Percentiles rank a stretch among this genome's conserved stretches.
Evolutionary conservation across 2,329 filamentous ascomycete species (phyloP).

Genomic region (Diaporthe capsici): DNA sequence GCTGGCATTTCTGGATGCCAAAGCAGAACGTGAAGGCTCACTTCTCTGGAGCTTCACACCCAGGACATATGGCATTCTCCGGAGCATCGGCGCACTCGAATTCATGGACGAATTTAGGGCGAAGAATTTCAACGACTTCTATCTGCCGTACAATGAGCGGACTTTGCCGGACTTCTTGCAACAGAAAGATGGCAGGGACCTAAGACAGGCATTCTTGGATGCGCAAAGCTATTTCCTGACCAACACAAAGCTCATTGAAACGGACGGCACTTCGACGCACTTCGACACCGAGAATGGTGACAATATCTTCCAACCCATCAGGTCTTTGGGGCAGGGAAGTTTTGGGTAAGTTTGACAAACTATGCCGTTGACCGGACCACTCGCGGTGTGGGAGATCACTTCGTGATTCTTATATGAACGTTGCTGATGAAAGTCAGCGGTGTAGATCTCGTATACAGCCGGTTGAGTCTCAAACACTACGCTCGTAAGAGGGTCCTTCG

Average conservation of each 20-base stretch:
- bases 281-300: conserved; percentile 36
- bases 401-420: neutral
- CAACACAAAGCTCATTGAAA: conserved; percentile 42
- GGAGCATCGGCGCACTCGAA: conserved; percentile 33
- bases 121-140: conserved; percentile 40
- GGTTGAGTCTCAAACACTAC: conserved; percentile 37
- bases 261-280: conserved; percentile 32
- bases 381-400: neutral
- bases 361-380: neutral
- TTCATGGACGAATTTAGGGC: conserved; percentile 42
- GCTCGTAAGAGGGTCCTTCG: conserved; percentile 41
- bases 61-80: conserved; percentile 43
- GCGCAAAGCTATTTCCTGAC: conserved; percentile 44
- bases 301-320: conserved; percentile 33
- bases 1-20: conserved; percentile 38
- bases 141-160: conserved; percentile 43
- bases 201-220: conserved; percentile 40
- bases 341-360: conserved; percentile 35
- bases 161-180: conserved; percentile 40
- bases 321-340: conserved; percentile 42
- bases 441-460: conserved; percentile 41
- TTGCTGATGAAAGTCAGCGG: conserved; percentile 27
- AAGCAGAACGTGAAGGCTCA: conserved; percentile 27
- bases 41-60: conserved; percentile 36
- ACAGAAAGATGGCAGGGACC: conserved; percentile 1